These are phyloP conservation scores for Guyanaporus albipodus DNA, from an alignment of 768 basidiomycete genomes.

Conservation along the genomic window DNA sequence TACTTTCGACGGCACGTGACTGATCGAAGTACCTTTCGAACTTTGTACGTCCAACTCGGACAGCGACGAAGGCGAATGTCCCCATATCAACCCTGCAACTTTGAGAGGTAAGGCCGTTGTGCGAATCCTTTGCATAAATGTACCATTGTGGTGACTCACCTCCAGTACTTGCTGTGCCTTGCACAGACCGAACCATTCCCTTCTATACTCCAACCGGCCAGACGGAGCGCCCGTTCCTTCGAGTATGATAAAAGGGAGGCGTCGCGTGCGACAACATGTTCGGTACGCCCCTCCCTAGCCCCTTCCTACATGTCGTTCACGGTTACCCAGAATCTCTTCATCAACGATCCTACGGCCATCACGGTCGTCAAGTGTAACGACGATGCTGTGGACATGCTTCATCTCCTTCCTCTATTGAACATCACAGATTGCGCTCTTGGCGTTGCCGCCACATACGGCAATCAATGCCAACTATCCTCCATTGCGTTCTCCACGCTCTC, in stretches of 20 bases:
- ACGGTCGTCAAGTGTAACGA: constrained; percentile 27
- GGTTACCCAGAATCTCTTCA: constrained; percentile 36
- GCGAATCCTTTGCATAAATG: not conserved
- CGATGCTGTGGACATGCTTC: constrained; percentile 17
- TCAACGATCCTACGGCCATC: constrained; percentile 21
- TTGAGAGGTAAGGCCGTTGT: not conserved
- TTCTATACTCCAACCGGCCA: not conserved
- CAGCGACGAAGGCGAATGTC: not conserved
- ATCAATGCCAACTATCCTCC: constrained; percentile 31
- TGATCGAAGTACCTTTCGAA: too few relatives aligned
- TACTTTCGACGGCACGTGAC: too few relatives aligned
- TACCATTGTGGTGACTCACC: not conserved
- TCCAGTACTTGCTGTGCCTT: constrained; percentile 14
- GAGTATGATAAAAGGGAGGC: constrained; percentile 4
- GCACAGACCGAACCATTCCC: not conserved
- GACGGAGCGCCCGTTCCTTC: not conserved
- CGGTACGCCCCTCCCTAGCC: constrained; percentile 1
- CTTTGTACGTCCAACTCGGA: not conserved
- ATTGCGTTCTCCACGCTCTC: constrained; percentile 40
- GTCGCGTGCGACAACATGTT: not conserved
- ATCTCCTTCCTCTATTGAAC: constrained; percentile 30
- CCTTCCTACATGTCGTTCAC: constrained; percentile 17
- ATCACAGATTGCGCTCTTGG: constrained; percentile 32
- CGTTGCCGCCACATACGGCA: constrained; percentile 40
- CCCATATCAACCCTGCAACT: constrained; percentile 9